These are phyloP conservation scores for Botrytis fabae DNA, from an alignment of 2,329 filamentous ascomycete species.

Conservation along the genomic window DNA sequence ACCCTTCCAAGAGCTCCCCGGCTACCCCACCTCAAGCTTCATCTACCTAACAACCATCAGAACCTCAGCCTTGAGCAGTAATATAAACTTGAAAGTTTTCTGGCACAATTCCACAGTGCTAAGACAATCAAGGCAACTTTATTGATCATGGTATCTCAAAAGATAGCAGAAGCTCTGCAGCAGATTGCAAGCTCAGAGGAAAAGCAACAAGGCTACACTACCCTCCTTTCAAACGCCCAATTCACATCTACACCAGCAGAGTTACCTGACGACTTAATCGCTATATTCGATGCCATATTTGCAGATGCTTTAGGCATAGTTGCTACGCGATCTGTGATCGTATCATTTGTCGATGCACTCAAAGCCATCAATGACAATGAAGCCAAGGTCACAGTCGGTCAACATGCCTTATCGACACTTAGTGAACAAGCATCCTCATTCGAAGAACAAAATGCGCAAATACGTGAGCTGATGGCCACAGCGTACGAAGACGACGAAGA, in stretches of 20 bases:
- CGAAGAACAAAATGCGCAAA: constrained; percentile 77
- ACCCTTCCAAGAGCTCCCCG: neutral
- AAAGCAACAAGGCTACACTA: constrained; percentile 49
- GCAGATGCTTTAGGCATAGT: constrained; percentile 40
- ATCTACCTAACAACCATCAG: neutral
- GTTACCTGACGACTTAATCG: constrained; percentile 35
- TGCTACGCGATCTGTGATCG: constrained; percentile 37
- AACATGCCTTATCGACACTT: constrained; percentile 69
- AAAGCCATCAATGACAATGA: constrained; percentile 59
- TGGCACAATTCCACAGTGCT: neutral
- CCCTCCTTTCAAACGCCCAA: constrained; percentile 47
- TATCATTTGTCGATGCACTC: constrained; percentile 64
- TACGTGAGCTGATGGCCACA: constrained; percentile 79
- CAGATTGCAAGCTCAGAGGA: constrained; percentile 45
- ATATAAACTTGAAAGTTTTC: neutral
- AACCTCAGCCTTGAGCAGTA: neutral
- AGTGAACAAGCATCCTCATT: constrained; percentile 65
- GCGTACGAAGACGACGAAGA: constrained; percentile 83
- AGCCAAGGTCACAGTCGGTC: constrained; percentile 73
- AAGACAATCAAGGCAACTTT: neutral
- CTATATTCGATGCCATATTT: constrained; percentile 40
- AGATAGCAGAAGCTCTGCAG: constrained; percentile 49
- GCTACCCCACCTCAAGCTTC: neutral
- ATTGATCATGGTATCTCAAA: constrained; percentile 39
- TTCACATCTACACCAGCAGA: constrained; percentile 29